These are phyloP conservation scores for Sedum album DNA, from an alignment of 164 flowering plant species.

Conservation along the genomic window DNA sequence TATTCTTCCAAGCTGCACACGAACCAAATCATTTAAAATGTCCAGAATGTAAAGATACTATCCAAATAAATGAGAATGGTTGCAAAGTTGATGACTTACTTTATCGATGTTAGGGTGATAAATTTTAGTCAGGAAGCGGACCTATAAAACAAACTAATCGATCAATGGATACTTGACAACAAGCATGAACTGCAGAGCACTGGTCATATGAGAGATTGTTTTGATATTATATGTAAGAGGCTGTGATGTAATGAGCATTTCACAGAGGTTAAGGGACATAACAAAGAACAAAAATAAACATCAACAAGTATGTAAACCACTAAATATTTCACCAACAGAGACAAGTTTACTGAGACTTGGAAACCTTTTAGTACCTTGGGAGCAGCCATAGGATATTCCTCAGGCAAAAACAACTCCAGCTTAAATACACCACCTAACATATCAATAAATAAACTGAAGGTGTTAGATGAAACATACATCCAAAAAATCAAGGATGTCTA, in stretches of 20 bases:
- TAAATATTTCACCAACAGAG: background rate
- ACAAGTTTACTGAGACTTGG: too few relatives aligned
- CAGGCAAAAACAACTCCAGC: constrained; percentile 7
- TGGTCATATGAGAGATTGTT: background rate
- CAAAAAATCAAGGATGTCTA: background rate
- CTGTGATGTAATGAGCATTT: background rate
- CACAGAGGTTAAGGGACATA: background rate
- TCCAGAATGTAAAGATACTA: background rate
- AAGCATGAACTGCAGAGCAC: background rate
- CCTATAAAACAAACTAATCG: background rate
- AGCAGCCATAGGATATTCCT: constrained; percentile 5
- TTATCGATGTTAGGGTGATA: constrained; percentile 14
- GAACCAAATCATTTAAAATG: background rate
- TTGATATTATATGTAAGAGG: background rate
- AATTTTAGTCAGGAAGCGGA: constrained; percentile 13
- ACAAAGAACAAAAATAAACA: background rate
- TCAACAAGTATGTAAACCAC: too few relatives aligned
- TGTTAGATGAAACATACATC: background rate
- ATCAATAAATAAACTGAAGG: background rate
- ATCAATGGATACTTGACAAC: background rate
- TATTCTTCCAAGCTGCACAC: constrained; percentile 75
- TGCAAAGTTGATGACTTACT: background rate
- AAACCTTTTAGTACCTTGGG: background rate
- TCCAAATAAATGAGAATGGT: background rate
- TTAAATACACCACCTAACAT: constrained; percentile 4